Evolutionary conservation across 768 basidiomycete genomes (phyloP).

Genomic region (Lactifluus pinguis): DNA sequence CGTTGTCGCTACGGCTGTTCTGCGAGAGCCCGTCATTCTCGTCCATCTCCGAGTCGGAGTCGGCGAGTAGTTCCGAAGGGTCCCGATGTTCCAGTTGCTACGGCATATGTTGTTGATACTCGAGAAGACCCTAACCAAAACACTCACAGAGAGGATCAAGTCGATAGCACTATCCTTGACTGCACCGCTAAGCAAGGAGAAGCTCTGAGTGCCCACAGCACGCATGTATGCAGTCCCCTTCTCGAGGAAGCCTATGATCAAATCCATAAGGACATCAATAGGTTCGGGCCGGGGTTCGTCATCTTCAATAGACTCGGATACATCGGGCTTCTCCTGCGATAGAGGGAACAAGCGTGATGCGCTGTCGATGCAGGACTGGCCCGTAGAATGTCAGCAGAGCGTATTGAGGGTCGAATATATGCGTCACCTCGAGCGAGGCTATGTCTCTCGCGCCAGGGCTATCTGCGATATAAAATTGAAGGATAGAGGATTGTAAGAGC

Average conservation of each 20-base stretch:
- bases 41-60: conserved; percentile 28
- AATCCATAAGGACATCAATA: conserved; percentile 79
- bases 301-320: conserved; percentile 25
- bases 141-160: conserved; percentile 69
- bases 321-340: conserved; percentile 25
- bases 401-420: neutral
- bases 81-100: conserved; percentile 80
- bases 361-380: conserved; percentile 53
- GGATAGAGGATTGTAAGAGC: conserved; percentile 56
- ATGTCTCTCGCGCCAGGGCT: conserved; percentile 43
- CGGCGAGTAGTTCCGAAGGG: conserved; percentile 42
- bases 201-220: conserved; percentile 69
- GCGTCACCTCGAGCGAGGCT: conserved; percentile 52
- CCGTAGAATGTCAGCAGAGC: neutral
- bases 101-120: neutral
- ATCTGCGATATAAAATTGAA: conserved; percentile 64
- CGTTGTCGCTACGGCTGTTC: conserved; percentile 24
- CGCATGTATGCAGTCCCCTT: conserved; percentile 74
- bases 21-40: conserved; percentile 26
- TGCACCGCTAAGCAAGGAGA: conserved; percentile 58
- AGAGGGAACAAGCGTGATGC: conserved; percentile 43
- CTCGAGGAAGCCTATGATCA: conserved; percentile 86
- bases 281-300: conserved; percentile 44
- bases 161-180: conserved; percentile 67
- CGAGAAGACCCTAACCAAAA: neutral